Conservation (phyloP, 73 alveolate species). For the Breviolum minutum region DNA sequence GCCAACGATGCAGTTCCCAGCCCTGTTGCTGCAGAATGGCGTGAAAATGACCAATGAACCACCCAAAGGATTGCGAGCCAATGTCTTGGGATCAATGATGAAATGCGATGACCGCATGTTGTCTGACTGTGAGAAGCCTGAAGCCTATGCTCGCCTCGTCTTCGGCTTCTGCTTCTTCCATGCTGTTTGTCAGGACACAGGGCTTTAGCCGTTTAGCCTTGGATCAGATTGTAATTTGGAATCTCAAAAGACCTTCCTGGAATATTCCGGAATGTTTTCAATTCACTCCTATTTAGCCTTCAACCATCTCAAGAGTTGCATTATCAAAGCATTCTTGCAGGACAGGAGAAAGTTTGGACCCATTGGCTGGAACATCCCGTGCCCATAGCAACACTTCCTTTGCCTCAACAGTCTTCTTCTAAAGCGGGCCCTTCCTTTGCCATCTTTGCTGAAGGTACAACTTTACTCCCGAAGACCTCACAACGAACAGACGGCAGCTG, state of each 20-base stretch:
- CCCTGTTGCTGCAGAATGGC: conserved; percentile 99
- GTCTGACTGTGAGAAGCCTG: conserved; percentile 99
- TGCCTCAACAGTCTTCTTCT: background rate
- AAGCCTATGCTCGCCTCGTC: conserved; percentile 98
- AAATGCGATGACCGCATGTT: conserved; percentile 99
- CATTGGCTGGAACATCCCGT: conserved; percentile 99
- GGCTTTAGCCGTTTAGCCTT: background rate
- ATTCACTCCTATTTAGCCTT: background rate
- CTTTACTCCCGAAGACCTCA: conserved; percentile 97
- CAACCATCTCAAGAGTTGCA: conserved; percentile 80
- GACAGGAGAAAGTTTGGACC: conserved; percentile 99
- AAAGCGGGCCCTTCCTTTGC: background rate
- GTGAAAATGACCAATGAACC: conserved; percentile 99
- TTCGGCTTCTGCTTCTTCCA: conserved; percentile 99
- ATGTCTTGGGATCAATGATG: conserved; percentile 97
- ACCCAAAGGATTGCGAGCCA: conserved; percentile 99
- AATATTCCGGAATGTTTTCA: no score
- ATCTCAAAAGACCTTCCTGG: background rate
- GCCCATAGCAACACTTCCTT: conserved; percentile 36
- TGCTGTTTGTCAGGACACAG: conserved; percentile 97
- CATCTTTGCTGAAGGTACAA: conserved; percentile 32
- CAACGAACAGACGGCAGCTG: conserved; percentile 99
- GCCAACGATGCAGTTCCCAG: conserved; percentile 99
- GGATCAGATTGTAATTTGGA: background rate
- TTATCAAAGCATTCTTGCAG: conserved; percentile 44